Percentiles rank a stretch among this genome's conserved stretches.
These are phyloP conservation scores for Blastobotrys raffinosifermentans DNA, from an alignment of 1,139 yeast genomes.

Conservation along the genomic window DNA sequence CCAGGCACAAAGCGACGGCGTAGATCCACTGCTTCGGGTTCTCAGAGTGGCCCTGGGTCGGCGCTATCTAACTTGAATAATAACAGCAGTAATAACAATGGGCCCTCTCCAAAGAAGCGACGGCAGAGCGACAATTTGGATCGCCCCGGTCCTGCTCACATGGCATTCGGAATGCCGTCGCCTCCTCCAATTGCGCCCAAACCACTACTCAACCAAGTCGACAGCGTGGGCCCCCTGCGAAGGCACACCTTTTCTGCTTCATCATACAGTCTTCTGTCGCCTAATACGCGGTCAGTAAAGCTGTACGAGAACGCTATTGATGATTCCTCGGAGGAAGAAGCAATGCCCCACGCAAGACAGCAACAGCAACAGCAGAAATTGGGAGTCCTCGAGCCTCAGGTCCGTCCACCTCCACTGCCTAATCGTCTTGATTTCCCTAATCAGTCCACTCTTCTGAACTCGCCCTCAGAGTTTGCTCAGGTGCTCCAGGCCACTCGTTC, in stretches of 20 bases:
- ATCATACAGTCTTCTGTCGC: not conserved
- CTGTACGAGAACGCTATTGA: not conserved
- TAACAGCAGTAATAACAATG: not conserved
- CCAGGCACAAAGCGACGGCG: slow-evolving; percentile 15
- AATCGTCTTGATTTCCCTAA: slow-evolving; percentile 21
- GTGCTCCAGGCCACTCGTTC: slow-evolving; percentile 39
- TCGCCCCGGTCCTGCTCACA: slow-evolving; percentile 1
- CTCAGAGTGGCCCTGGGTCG: not conserved
- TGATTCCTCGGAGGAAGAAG: not conserved
- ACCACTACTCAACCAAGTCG: slow-evolving; percentile 1
- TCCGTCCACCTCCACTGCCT: slow-evolving; percentile 24
- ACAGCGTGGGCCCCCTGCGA: not conserved
- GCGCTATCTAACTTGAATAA: not conserved
- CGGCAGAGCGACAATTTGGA: not conserved
- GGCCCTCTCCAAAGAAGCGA: not conserved
- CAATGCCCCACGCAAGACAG: too few species aligned
- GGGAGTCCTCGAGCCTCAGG: not conserved
- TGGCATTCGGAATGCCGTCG: not conserved
- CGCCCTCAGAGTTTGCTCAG: slow-evolving; percentile 33
- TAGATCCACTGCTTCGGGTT: slow-evolving; percentile 19
- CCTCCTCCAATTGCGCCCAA: not conserved
- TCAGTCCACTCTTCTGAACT: slow-evolving; percentile 21
- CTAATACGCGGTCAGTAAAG: not conserved
- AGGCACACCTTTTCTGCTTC: not conserved
- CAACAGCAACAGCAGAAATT: too few species aligned